A percentile compares a stretch with the other conserved stretches of the same genome.
These are phyloP conservation scores for Fusarium brachygibbosum DNA, from an alignment of 2,329 filamentous ascomycete species.

Conservation along the genomic window DNA sequence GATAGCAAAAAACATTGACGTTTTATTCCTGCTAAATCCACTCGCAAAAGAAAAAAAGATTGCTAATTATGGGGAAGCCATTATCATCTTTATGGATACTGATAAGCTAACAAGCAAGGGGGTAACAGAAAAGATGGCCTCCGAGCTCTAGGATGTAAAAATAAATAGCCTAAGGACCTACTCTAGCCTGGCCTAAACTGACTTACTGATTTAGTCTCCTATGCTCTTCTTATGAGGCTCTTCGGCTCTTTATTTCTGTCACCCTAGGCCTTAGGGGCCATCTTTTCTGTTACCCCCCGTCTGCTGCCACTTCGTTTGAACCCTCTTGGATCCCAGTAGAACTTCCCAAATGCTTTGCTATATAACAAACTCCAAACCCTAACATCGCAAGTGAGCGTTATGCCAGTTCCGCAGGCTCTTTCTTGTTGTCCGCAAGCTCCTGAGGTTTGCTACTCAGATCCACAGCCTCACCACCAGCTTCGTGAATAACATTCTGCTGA, in stretches of 20 bases:
- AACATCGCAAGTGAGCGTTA: not conserved
- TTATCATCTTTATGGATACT: not conserved
- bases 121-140: no score
- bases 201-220: no score
- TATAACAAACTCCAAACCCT: not conserved
- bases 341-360: not conserved
- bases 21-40: constrained; percentile 1
- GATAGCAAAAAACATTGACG: not conserved
- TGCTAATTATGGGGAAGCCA: constrained; percentile 13
- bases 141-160: no score
- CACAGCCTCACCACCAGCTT: constrained; percentile 20
- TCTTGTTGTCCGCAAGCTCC: constrained; percentile 15
- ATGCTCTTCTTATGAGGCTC: no score
- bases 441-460: constrained; percentile 17
- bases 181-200: no score
- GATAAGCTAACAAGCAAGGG: no score
- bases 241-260: no score
- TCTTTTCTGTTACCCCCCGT: no score
- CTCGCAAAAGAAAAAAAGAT: not conserved
- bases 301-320: no score
- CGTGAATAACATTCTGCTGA: constrained; percentile 18
- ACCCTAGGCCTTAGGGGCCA: no score
- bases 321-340: no score
- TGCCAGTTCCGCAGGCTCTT: constrained; percentile 25
- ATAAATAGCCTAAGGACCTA: no score